These are phyloP conservation scores for Phanerochaete sordida DNA, from an alignment of 768 basidiomycete genomes.

Conservation along the genomic window DNA sequence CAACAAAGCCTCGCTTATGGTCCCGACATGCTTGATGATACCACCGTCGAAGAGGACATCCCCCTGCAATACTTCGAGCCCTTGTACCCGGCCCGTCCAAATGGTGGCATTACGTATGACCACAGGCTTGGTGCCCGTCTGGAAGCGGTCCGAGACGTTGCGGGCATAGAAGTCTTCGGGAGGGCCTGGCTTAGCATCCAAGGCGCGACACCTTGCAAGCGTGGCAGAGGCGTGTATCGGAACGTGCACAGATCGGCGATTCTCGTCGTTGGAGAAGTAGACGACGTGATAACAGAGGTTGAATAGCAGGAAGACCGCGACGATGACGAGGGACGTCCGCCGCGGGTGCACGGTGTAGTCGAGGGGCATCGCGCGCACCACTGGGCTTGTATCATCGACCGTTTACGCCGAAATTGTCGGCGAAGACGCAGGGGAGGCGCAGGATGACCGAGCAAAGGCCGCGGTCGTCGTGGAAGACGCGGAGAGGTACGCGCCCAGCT, in stretches of 20 bases:
- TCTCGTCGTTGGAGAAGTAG: background rate
- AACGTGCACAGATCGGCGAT: background rate
- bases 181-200: slow-evolving; percentile 34
- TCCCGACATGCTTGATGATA: slow-evolving; percentile 53
- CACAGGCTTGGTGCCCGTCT: slow-evolving; percentile 46
- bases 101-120: slow-evolving; percentile 68
- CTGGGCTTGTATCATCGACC: background rate
- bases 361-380: background rate
- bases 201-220: slow-evolving; percentile 30
- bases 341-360: slow-evolving; percentile 5
- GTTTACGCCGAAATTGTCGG: background rate
- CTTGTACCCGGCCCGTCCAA: slow-evolving; percentile 69
- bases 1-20: slow-evolving; percentile 6
- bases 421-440: background rate
- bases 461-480: background rate
- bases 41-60: slow-evolving; percentile 64
- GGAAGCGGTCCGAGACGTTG: slow-evolving; percentile 51
- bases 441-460: background rate
- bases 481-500: background rate
- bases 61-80: slow-evolving; percentile 51
- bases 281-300: slow-evolving; percentile 12
- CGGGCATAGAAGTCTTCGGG: slow-evolving; percentile 29
- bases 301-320: slow-evolving; percentile 12
- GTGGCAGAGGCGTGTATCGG: slow-evolving; percentile 28
- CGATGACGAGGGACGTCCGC: slow-evolving; percentile 9